Conservation (phyloP, 2,329 filamentous ascomycete species). For the Diaporthe amygdali region DNA sequence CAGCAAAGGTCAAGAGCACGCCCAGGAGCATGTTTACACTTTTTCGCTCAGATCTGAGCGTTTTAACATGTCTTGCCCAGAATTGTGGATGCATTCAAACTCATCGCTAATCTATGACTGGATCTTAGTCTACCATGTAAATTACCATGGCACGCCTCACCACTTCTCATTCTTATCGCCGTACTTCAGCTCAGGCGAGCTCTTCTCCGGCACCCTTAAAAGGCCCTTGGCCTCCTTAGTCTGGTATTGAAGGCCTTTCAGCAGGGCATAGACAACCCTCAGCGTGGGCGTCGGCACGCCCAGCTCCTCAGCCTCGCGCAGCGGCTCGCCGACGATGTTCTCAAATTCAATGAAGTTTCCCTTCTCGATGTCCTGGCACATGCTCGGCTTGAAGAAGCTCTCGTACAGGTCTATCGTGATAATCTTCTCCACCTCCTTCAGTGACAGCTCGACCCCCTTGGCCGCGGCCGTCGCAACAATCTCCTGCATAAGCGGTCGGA, state of each 20-base stretch:
- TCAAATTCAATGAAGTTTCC: conserved; percentile 62
- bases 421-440: conserved; percentile 47
- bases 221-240: conserved; percentile 50
- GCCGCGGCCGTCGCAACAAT: conserved; percentile 50
- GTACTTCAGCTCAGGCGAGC: conserved; percentile 26
- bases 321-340: conserved; percentile 61
- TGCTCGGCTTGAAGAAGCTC: conserved; percentile 56
- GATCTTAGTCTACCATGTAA: neutral
- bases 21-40: too few species aligned
- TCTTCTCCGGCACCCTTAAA: conserved; percentile 28
- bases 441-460: conserved; percentile 47
- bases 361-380: conserved; percentile 58
- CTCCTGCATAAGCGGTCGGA: conserved; percentile 58
- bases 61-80: too few species aligned
- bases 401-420: conserved; percentile 54
- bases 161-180: conserved; percentile 23
- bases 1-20: too few species aligned
- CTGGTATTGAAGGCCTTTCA: conserved; percentile 53
- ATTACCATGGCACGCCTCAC: neutral
- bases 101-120: neutral
- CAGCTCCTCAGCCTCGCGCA: conserved; percentile 52
- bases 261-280: conserved; percentile 51
- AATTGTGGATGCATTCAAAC: conserved; percentile 28
- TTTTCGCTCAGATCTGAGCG: too few species aligned
- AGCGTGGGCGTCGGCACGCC: conserved; percentile 58